These are phyloP conservation scores for Eugenia klotzschiana DNA, from an alignment of 441 rosid genomes.

Conservation along the genomic window DNA sequence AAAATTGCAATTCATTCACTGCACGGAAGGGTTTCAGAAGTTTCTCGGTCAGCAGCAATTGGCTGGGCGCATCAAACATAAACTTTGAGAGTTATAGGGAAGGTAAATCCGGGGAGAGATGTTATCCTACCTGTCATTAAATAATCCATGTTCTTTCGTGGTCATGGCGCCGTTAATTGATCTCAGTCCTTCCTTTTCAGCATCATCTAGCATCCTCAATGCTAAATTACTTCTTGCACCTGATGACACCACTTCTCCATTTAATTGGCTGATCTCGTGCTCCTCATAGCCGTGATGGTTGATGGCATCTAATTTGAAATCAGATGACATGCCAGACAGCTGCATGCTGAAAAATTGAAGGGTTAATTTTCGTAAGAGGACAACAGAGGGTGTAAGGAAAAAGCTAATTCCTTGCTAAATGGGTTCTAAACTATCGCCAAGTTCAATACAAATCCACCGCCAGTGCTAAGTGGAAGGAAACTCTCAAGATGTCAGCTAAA, in stretches of 20 bases:
- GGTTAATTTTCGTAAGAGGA: neutral
- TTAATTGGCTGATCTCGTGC: constrained; percentile 11
- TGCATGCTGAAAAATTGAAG: constrained; percentile 2
- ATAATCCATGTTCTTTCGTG: constrained; percentile 23
- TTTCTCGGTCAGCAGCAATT: neutral
- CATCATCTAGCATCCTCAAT: constrained; percentile 18
- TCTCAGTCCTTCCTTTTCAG: constrained; percentile 23
- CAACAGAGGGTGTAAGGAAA: neutral
- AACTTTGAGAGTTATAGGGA: neutral
- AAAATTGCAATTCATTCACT: neutral
- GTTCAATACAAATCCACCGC: neutral
- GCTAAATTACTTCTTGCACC: constrained; percentile 14
- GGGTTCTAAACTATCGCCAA: neutral
- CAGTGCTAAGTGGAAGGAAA: neutral
- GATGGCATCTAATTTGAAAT: constrained; percentile 24
- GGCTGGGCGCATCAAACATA: neutral
- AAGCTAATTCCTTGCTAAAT: neutral
- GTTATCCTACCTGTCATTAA: constrained; percentile 37
- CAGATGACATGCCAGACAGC: constrained; percentile 26
- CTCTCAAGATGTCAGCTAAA: neutral
- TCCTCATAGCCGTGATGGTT: constrained; percentile 21
- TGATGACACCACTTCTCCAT: constrained; percentile 5
- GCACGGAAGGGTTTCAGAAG: neutral
- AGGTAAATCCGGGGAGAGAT: neutral
- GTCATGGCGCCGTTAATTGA: constrained; percentile 13